A percentile compares a stretch with the other conserved stretches of the same genome.
Conservation (phyloP, 1,139 yeast species). For the Yamadazyma diddensiae region DNA sequence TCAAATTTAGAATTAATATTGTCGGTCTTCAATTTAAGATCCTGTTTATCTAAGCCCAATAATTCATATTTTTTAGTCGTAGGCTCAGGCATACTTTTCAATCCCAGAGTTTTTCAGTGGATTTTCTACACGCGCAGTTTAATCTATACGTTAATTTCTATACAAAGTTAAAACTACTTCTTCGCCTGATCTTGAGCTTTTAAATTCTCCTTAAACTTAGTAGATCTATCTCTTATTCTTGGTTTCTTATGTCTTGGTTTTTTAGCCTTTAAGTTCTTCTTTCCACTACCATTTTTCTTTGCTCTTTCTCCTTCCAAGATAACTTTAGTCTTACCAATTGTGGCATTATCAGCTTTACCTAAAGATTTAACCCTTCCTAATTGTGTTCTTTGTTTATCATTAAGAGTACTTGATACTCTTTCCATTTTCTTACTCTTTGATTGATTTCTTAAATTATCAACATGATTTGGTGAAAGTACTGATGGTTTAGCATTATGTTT, state of each 20-base stretch:
- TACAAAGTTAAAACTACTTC: too few relatives aligned
- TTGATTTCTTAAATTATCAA: slow-evolving; percentile 32
- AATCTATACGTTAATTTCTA: too few relatives aligned
- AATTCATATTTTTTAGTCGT: slow-evolving; percentile 4
- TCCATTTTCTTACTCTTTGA: slow-evolving; percentile 18
- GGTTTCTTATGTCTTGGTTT: slow-evolving; percentile 53
- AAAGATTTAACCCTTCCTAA: slow-evolving; percentile 67
- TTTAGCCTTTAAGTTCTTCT: slow-evolving; percentile 43
- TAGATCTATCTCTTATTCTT: slow-evolving; percentile 64
- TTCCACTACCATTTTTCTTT: slow-evolving; percentile 77
- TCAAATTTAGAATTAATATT: slow-evolving; percentile 5
- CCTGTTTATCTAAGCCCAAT: slow-evolving; percentile 2
- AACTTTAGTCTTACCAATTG: slow-evolving; percentile 43
- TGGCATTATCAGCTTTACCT: slow-evolving; percentile 77
- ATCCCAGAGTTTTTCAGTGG: too few relatives aligned
- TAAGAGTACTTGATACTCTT: slow-evolving; percentile 26
- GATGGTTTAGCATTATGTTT: slow-evolving; percentile 54
- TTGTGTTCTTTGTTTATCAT: slow-evolving; percentile 68
- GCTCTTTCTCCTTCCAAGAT: slow-evolving; percentile 56
- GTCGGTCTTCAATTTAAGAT: slow-evolving; percentile 3
- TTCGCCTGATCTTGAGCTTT: too few relatives aligned
- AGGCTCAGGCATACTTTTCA: too few relatives aligned
- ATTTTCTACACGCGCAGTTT: too few relatives aligned
- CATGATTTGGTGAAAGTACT: slow-evolving; percentile 43
- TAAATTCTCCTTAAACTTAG: slow-evolving; percentile 48